Base-by-base conservation (phyloP, 2,329 filamentous ascomycete species). In the Beauveria sp. region DNA sequence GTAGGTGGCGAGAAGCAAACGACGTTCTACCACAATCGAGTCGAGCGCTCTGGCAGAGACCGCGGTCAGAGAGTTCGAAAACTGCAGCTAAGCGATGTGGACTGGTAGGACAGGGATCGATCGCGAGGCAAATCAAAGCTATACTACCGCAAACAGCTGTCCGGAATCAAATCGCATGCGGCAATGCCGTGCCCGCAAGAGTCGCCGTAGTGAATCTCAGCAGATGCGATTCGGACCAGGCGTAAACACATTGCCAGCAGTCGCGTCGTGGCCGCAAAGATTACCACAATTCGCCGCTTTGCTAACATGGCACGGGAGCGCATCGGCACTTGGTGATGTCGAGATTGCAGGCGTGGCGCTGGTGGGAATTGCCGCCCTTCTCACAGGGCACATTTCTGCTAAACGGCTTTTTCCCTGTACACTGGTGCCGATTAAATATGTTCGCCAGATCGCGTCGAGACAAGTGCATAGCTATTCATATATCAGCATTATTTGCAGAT, bases 11-110 rank as follows among this genome's bases (percentile, higher is more conserved):
- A 86, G 46, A 80, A 80, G 68, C 72, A 77, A 42, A 67, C 73
- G 34, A 73, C 76, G 3, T 76, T 79, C 66, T 78, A 81, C 65
- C 77, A 81, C 70, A 82, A 84, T 72, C 82, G 83, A 62, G 66
- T 81, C 61, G 85, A 88, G 53, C 82, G 79, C 68, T 72, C 77
- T 55, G 77, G 75, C 69, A 82, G 82, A 67, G 88, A 88, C 67
- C 87, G 89, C 60, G 85, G 88, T 63, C 92, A 96, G 73, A 88
- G 93, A 65, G 87, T 90, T 62, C 86, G 95, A 70, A 96, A 96
- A 75, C 80, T 99, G 63, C 93, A 98, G 73, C 84, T 98, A 63
- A 96, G 91, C 75, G 95, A 99, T 75, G 91, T 99, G 74, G 93
- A 99, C 75, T 99, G 95, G 95, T 97, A 93, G 62, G 47, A 38